A percentile compares a stretch with the other conserved stretches of the same genome.
Conservation (phyloP, 371 early-diverging fungal species). For the Globomyces sp. region DNA sequence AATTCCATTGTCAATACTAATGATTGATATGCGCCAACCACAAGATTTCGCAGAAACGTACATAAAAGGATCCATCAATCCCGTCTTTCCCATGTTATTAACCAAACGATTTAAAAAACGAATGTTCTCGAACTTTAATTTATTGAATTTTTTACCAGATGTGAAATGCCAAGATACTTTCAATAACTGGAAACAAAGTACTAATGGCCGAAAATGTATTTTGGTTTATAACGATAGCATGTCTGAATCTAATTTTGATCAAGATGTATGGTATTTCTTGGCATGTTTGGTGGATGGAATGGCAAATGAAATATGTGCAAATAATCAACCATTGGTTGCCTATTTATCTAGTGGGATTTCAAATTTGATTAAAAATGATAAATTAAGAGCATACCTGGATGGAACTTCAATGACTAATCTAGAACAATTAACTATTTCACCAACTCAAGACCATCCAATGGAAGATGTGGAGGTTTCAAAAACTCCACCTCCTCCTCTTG, state of each 20-base stretch:
- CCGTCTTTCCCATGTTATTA: slow-evolving; percentile 39
- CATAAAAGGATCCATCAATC: slow-evolving; percentile 33
- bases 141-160: slow-evolving; percentile 31
- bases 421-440: neutral
- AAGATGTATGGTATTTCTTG: slow-evolving; percentile 18
- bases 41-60: slow-evolving; percentile 25
- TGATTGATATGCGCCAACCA: slow-evolving; percentile 32
- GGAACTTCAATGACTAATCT: neutral
- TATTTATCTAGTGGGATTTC: slow-evolving; percentile 21
- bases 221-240: slow-evolving; percentile 42
- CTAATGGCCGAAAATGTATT: slow-evolving; percentile 19
- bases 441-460: neutral
- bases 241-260: slow-evolving; percentile 22
- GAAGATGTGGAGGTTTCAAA: neutral
- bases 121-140: slow-evolving; percentile 27
- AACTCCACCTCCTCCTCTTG: neutral
- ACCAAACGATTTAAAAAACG: slow-evolving; percentile 38
- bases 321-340: slow-evolving; percentile 4
- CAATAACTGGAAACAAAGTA: slow-evolving; percentile 27
- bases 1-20: slow-evolving; percentile 11
- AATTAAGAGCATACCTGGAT: slow-evolving; percentile 9
- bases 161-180: slow-evolving; percentile 23
- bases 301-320: slow-evolving; percentile 17
- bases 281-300: slow-evolving; percentile 21
- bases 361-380: too few species aligned